Conservation (phyloP, 2,329 filamentous ascomycete genomes). For the Pyricularia grisea region DNA sequence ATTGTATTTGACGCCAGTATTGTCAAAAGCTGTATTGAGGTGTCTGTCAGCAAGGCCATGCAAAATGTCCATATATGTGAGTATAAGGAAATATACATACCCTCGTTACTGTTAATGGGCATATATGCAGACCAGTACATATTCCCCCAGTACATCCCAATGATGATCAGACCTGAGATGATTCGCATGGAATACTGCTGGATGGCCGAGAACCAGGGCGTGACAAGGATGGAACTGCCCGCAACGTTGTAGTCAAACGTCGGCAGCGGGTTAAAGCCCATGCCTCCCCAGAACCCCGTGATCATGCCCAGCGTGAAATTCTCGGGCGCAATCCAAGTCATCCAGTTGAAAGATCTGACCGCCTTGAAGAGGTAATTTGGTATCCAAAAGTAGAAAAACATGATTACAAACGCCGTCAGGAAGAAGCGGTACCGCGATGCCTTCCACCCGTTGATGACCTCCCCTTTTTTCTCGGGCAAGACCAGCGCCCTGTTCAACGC, state of each 20-base stretch:
- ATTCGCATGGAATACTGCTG: constrained; percentile 53
- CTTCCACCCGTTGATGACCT: constrained; percentile 31
- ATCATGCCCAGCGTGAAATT: constrained; percentile 32
- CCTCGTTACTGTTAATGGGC: constrained; percentile 38
- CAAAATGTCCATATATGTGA: no score
- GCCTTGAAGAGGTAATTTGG: constrained; percentile 34
- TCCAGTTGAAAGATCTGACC: constrained; percentile 36
- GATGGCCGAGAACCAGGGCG: constrained; percentile 48
- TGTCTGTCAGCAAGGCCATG: background rate
- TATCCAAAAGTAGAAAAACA: constrained; percentile 39
- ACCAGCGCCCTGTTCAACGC: constrained; percentile 23
- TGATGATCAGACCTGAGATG: constrained; percentile 45
- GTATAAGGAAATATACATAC: background rate
- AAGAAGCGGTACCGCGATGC: constrained; percentile 35
- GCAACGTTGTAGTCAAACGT: constrained; percentile 31
- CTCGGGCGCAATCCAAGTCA: constrained; percentile 38
- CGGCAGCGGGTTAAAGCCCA: constrained; percentile 21
- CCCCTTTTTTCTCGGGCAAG: constrained; percentile 20
- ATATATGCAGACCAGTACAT: constrained; percentile 44
- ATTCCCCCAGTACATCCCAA: constrained; percentile 49
- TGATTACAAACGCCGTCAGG: constrained; percentile 23
- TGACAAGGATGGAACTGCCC: constrained; percentile 16
- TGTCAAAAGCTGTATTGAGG: constrained; percentile 31
- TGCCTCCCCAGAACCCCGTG: constrained; percentile 13
- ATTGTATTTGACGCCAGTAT: constrained; percentile 37